Evolutionary conservation across 129 eudicot species (phyloP), one percentile per base, ranked within the genome.

Genomic region (Flaveria ramosissima): DNA sequence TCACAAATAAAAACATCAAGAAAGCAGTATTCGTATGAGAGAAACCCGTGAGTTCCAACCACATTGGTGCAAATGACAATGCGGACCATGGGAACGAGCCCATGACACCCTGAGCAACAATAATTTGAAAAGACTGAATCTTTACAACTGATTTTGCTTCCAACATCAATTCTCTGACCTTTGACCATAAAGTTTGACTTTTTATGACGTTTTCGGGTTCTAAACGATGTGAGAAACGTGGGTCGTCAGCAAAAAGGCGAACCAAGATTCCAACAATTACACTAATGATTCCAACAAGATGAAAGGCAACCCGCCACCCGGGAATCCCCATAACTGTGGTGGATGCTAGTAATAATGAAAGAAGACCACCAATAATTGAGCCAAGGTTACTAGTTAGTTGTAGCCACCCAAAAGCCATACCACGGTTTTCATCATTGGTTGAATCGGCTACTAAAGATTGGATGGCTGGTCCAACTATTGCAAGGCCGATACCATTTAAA

Each of bases 31-130:
- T 70, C 83, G 74, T 71, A 55, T 94, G 98, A 50, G 97, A 87
- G 67, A 94, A 91, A 16, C 98, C 97, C 14, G 70, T 77, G 32
- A 94, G 90, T 76, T 94, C 98, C 64, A 94, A 78, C 98, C 97
- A 94, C 98, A 94, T 91, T n/a, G 97, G 85, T 15, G 97, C 89
- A 83, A 94, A 94, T 27, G 98, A 89, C 84, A 94, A 73, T 55
- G 98, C 97, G 7, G 98, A 94, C 98, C 98, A 94, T 0, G 98
- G 98, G 55, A 94, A 94, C 12, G 97, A 91, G 19, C 98, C 98
- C 16, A 91, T 87, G 11, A 91, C 97, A 79, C 98, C 97, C 78
- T 94, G 98, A 53, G 96, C 96, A 20, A 91, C 98, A 7, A 94
- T 87, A 55, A 94, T 91, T 82, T 91, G 96, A 66, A 94, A 94